phyloP scores from a whole-genome alignment of 2,329 filamentous ascomycete genomes.

The Claviceps digitariae region DNA sequence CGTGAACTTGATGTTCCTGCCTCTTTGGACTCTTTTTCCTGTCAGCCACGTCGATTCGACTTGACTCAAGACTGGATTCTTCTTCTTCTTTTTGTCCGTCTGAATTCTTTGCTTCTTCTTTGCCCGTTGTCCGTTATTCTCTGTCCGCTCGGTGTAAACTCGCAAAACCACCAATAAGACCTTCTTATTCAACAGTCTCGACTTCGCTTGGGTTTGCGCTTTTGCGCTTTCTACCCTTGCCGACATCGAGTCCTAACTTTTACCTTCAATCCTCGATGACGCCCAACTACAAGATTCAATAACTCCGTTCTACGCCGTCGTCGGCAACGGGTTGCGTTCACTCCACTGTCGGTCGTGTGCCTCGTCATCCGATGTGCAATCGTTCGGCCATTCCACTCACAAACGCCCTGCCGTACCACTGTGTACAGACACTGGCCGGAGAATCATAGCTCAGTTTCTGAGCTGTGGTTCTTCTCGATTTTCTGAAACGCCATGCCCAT shows the following conservation, averaged over 20 bases:
- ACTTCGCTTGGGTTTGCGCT: background rate
- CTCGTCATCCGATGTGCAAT: background rate
- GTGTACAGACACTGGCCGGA: conserved; percentile 7
- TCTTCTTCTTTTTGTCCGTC: background rate
- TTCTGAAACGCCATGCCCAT: conserved; percentile 36
- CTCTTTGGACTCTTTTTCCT: background rate
- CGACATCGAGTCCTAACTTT: no score
- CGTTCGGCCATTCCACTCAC: background rate
- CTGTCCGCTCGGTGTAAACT: background rate
- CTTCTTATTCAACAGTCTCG: background rate
- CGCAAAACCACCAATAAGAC: background rate
- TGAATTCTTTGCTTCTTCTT: no score
- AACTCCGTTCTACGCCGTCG: background rate
- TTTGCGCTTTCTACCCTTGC: background rate
- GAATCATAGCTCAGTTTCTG: conserved; percentile 11
- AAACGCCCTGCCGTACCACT: background rate
- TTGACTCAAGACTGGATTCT: no score
- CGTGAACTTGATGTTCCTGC: background rate
- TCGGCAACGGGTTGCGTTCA: background rate
- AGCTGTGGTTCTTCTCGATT: conserved; percentile 20
- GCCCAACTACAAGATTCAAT: background rate
- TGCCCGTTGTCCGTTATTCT: background rate
- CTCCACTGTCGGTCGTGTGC: background rate
- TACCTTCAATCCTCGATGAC: no score
- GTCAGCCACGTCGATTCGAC: background rate